Percentiles rank a stretch among this genome's conserved stretches.
Conservation (phyloP, 441 rosid genomes). For the Gossypium schwendimanii region DNA sequence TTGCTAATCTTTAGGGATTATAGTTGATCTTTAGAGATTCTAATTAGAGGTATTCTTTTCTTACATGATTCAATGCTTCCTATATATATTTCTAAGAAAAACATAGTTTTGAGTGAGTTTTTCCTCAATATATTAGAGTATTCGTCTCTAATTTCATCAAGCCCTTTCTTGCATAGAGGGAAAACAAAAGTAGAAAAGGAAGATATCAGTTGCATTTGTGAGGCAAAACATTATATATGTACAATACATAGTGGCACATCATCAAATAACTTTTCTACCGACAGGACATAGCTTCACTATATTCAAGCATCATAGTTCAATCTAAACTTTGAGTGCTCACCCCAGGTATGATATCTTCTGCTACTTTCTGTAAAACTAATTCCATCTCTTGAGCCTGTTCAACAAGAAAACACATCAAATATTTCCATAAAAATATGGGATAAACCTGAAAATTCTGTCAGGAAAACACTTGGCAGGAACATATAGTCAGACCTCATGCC, state of each 20-base stretch:
- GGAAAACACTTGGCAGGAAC: conserved; percentile 15
- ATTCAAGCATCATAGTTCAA: conserved; percentile 8
- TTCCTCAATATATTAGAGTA: background rate
- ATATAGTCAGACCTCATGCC: conserved; percentile 54
- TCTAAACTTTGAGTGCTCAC: conserved; percentile 34
- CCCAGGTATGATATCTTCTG: conserved; percentile 70
- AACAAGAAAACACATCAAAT: conserved; percentile 5
- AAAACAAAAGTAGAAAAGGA: background rate
- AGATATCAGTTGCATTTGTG: background rate
- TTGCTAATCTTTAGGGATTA: background rate
- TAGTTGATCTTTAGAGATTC: background rate
- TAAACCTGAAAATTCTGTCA: conserved; percentile 8
- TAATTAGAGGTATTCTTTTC: background rate
- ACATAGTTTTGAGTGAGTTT: background rate
- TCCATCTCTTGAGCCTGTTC: conserved; percentile 82
- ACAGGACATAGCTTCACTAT: background rate
- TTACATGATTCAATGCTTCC: background rate
- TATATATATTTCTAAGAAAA: background rate
- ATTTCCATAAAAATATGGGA: background rate
- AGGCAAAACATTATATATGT: background rate
- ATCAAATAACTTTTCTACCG: background rate
- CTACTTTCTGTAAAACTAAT: conserved; percentile 60
- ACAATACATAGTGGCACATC: conserved; percentile 1
- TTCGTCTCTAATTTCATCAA: background rate
- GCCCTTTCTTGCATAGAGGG: background rate